These are phyloP conservation scores for Astrothelium subdiscretum DNA, from an alignment of 495 filamentous ascomycete genomes.

Conservation along the genomic window DNA sequence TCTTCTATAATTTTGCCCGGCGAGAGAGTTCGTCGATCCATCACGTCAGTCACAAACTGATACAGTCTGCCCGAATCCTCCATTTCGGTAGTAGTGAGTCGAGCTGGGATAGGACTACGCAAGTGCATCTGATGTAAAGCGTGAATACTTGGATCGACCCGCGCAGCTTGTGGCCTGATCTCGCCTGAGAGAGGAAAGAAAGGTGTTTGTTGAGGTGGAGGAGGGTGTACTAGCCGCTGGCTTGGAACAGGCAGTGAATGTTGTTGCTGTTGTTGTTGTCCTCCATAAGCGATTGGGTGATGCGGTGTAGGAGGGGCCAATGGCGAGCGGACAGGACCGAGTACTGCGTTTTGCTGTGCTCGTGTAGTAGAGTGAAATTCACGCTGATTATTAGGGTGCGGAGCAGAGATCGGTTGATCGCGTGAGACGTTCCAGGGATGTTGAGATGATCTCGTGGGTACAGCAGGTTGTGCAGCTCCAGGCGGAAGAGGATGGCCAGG, in stretches of 20 bases:
- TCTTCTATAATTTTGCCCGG: neutral
- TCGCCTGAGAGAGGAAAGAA: constrained; percentile 10
- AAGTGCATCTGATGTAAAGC: constrained; percentile 30
- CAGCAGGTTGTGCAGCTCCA: neutral
- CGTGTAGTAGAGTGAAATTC: neutral
- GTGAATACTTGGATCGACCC: constrained; percentile 18
- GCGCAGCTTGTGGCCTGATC: constrained; percentile 18
- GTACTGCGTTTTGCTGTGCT: neutral
- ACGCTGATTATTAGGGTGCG: neutral
- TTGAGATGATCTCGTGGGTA: neutral
- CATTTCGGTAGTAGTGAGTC: neutral
- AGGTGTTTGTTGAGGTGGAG: neutral
- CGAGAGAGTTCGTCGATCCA: neutral
- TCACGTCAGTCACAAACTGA: constrained; percentile 21
- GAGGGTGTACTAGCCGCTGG: constrained; percentile 2
- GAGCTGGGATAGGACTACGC: constrained; percentile 22
- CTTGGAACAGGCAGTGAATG: neutral
- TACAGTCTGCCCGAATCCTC: constrained; percentile 14
- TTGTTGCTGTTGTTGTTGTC: neutral
- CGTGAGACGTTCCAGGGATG: neutral
- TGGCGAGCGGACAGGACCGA: neutral
- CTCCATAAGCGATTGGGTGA: neutral
- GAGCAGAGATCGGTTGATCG: neutral
- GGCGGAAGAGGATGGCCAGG: neutral
- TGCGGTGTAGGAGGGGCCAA: neutral